Evolutionary conservation across 1,284 basidiomycete genomes (phyloP).

Genomic region (Cryptococcus depauperatus): DNA sequence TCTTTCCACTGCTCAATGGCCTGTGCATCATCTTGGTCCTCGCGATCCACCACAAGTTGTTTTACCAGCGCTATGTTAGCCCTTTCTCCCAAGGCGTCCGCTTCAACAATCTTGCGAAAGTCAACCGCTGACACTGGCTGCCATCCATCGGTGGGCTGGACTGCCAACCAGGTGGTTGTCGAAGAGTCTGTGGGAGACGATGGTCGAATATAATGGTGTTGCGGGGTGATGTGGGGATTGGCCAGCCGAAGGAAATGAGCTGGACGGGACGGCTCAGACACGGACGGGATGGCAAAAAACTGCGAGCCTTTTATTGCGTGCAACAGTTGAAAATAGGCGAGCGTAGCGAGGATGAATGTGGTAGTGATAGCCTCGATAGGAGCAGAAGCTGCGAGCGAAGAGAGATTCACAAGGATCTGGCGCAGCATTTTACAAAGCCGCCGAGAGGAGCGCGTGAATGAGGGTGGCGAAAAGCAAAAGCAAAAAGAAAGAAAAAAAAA

Average conservation of each 20-base stretch:
- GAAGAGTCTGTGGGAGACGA: conserved; percentile 10
- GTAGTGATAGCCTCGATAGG: conserved; percentile 77
- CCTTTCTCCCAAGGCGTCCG: conserved; percentile 35
- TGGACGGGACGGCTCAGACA: conserved; percentile 25
- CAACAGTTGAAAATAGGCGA: conserved; percentile 86
- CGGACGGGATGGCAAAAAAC: conserved; percentile 40
- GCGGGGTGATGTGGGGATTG: conserved; percentile 19
- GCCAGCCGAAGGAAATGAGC: conserved; percentile 35
- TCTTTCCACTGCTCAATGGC: conserved; percentile 29
- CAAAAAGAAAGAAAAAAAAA: background rate
- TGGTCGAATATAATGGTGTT: conserved; percentile 17
- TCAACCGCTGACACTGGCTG: conserved; percentile 24
- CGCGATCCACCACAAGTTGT: conserved; percentile 36
- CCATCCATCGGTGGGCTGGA: conserved; percentile 27
- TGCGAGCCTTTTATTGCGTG: conserved; percentile 63
- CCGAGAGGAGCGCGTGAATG: background rate
- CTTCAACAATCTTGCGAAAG: conserved; percentile 33
- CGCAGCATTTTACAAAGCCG: conserved; percentile 21
- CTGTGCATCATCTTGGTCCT: conserved; percentile 16
- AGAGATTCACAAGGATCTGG: conserved; percentile 36
- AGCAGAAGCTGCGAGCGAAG: conserved; percentile 42
- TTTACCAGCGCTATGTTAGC: conserved; percentile 41
- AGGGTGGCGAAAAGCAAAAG: background rate
- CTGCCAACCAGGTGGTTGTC: conserved; percentile 8
- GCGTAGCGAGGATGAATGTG: conserved; percentile 75